A percentile compares a stretch with the other conserved stretches of the same genome.
phyloP scores from a whole-genome alignment of 257 asterid species.

The Rubia yunnanensis region DNA sequence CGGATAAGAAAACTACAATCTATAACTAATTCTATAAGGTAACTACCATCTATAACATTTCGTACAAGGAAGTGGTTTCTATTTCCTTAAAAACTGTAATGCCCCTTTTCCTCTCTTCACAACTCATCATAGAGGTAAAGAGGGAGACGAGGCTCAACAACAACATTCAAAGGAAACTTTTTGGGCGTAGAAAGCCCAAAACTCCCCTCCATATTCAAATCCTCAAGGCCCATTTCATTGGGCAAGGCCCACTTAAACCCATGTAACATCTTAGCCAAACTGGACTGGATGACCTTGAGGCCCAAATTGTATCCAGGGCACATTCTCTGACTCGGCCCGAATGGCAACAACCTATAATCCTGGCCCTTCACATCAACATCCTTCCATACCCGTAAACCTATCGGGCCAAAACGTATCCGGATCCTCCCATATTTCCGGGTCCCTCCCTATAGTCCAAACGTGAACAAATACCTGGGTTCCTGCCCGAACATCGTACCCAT shows the following conservation, averaged over 20 bases:
- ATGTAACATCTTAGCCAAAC: constrained; percentile 33
- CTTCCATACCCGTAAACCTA: constrained; percentile 24
- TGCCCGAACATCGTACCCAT: constrained; percentile 24
- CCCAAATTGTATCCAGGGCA: constrained; percentile 36
- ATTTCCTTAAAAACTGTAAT: no score
- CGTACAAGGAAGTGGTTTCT: no score
- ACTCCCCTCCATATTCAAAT: constrained; percentile 34
- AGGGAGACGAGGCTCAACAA: constrained; percentile 32
- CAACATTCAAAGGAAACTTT: constrained; percentile 22
- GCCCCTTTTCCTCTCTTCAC: no score
- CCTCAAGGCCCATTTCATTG: constrained; percentile 13
- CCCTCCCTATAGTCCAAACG: constrained; percentile 33
- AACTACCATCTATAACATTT: no score
- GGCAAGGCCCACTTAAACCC: constrained; percentile 34
- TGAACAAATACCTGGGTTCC: constrained; percentile 27
- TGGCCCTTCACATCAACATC: constrained; percentile 27
- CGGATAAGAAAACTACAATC: no score
- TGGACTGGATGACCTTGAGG: constrained; percentile 31
- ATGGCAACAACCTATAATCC: constrained; percentile 29
- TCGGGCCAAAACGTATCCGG: constrained; percentile 30
- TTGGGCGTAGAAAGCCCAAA: constrained; percentile 35
- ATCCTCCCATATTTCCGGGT: constrained; percentile 30
- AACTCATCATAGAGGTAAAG: constrained; percentile 19
- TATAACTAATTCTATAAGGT: no score
- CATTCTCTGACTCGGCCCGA: constrained; percentile 44